Percentiles rank a stretch among this genome's conserved stretches.
Evolutionary conservation across 2,329 filamentous ascomycete genomes (phyloP).

Genomic region (Ophiostoma ips): DNA sequence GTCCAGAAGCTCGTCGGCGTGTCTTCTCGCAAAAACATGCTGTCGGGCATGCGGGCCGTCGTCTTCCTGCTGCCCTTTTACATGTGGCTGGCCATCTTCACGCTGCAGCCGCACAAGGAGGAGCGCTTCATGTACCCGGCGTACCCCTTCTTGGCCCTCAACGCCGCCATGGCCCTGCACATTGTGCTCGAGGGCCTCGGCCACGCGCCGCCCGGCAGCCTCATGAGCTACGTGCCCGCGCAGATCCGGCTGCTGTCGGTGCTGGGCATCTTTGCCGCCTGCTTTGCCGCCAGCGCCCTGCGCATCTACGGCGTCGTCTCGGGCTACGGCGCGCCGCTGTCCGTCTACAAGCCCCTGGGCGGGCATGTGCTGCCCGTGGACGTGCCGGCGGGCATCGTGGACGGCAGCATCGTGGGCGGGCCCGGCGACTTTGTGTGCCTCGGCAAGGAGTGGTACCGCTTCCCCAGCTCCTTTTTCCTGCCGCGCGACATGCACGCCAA

Average conservation of each 20-base stretch:
- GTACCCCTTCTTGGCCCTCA: conserved; percentile 81
- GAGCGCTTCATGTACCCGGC: conserved; percentile 97
- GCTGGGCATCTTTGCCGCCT: conserved; percentile 7
- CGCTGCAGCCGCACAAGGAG: conserved; percentile 87
- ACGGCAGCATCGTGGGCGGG: conserved; percentile 33
- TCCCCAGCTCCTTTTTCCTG: conserved; percentile 84
- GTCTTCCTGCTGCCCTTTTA: conserved; percentile 81
- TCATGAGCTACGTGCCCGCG: conserved; percentile 59
- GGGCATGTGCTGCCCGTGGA: conserved; percentile 23
- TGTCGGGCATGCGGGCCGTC: conserved; percentile 59
- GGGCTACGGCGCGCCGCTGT: conserved; percentile 70
- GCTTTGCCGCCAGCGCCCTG: conserved; percentile 40
- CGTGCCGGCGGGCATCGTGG: background rate
- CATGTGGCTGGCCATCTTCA: conserved; percentile 87
- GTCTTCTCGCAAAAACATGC: conserved; percentile 47
- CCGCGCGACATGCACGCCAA: conserved; percentile 73
- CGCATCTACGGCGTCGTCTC: conserved; percentile 65
- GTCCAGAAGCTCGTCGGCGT: conserved; percentile 54
- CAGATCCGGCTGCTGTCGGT: conserved; percentile 60
- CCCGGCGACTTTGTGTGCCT: conserved; percentile 66
- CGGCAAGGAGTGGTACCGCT: conserved; percentile 97
- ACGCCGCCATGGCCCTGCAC: conserved; percentile 74
- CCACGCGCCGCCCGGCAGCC: conserved; percentile 48
- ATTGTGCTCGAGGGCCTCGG: conserved; percentile 65
- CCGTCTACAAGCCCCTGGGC: conserved; percentile 54